A percentile compares a stretch with the other conserved stretches of the same genome.
phyloP scores from a whole-genome alignment of 306 rosid genomes.

The Albizia julibrissin region DNA sequence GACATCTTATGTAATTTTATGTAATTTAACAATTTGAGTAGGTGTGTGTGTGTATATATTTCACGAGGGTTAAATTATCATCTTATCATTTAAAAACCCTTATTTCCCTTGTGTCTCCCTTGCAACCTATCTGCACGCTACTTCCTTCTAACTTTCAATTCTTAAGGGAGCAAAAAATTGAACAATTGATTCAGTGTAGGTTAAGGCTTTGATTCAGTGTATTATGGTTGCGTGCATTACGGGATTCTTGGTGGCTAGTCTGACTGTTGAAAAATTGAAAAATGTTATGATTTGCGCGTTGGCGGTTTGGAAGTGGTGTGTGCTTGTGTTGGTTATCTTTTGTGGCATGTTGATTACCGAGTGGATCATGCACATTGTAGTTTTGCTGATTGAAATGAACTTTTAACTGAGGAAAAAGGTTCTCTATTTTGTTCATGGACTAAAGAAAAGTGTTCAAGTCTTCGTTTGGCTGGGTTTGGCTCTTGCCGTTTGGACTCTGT shows the following conservation, averaged over 20 bases:
- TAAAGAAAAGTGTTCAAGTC: constrained; percentile 75
- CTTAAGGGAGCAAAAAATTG: no score
- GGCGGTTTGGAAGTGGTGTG: constrained; percentile 86
- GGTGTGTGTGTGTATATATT: no score
- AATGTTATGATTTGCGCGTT: constrained; percentile 50
- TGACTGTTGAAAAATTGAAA: constrained; percentile 44
- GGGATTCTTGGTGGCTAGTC: constrained; percentile 56
- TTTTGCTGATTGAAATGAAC: constrained; percentile 83
- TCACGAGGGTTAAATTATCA: no score
- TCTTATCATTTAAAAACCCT: no score
- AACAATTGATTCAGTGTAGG: constrained; percentile 33
- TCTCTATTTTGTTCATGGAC: constrained; percentile 88
- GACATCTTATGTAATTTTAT: no score
- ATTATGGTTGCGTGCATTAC: constrained; percentile 47
- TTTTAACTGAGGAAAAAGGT: constrained; percentile 80
- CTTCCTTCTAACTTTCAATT: no score
- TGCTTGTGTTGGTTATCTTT: constrained; percentile 69
- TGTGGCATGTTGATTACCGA: constrained; percentile 74
- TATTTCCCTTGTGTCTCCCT: no score
- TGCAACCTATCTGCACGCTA: no score
- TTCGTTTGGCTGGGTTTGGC: constrained; percentile 72
- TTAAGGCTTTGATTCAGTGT: constrained; percentile 52
- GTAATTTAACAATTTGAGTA: no score
- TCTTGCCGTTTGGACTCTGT: constrained; percentile 69
- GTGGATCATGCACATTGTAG: constrained; percentile 76